A percentile compares a stretch with the other conserved stretches of the same genome.
Conservation (phyloP, 257 asterid species). For the Galeopsis tetrahit region DNA sequence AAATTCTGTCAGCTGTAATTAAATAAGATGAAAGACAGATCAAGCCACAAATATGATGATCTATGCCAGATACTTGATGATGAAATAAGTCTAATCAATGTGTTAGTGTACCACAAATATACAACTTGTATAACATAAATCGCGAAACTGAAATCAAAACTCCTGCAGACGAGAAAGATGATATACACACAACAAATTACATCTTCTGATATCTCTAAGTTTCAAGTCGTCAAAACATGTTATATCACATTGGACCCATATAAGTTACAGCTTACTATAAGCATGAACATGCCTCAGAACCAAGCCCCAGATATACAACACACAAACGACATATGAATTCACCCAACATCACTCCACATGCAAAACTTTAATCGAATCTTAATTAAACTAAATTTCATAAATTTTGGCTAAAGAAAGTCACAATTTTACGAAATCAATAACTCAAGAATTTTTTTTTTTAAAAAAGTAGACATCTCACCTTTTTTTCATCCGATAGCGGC, state of each 20-base stretch:
- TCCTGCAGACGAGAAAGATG: conserved; percentile 2
- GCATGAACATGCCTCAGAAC: not conserved
- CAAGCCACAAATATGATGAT: conserved; percentile 8
- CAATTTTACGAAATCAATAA: not conserved
- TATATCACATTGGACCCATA: conserved; percentile 10
- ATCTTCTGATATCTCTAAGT: conserved; percentile 13
- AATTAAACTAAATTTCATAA: conserved; percentile 10
- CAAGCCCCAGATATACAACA: not conserved
- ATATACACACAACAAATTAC: conserved; percentile 9
- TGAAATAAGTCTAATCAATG: not conserved
- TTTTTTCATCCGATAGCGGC: conserved; percentile 79
- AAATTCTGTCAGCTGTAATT: conserved; percentile 11
- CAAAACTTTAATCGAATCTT: not conserved
- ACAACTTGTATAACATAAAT: conserved; percentile 25
- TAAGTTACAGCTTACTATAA: not conserved
- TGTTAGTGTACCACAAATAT: conserved; percentile 1
- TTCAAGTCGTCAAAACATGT: conserved; percentile 18
- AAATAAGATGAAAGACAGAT: not conserved
- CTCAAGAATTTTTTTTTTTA: no score
- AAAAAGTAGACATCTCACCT: conserved; percentile 45
- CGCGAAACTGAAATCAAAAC: conserved; percentile 12
- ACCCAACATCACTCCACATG: conserved; percentile 25
- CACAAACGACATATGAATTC: not conserved
- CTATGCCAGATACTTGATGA: conserved; percentile 2
- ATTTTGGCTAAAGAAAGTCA: not conserved